Conservation (phyloP, 1,284 basidiomycete genomes). For the Irpex rosettiformis region DNA sequence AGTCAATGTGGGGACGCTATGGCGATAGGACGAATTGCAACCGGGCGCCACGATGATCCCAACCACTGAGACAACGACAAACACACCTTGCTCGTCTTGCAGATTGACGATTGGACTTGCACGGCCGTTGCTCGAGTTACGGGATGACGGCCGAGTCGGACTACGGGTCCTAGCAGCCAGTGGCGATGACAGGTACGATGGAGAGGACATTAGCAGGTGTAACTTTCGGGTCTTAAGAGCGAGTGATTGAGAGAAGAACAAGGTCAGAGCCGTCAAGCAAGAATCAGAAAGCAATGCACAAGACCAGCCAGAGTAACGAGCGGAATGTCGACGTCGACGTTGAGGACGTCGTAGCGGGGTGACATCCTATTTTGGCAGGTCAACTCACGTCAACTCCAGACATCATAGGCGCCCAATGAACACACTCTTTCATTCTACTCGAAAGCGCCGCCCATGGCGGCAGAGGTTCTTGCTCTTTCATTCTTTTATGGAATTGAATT, state of each 20-base stretch:
- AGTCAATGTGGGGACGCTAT: neutral
- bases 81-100: slow-evolving; percentile 18
- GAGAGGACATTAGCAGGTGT: slow-evolving; percentile 12
- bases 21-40: neutral
- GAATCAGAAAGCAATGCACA: neutral
- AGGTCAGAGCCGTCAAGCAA: neutral
- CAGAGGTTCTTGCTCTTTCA: too few species aligned
- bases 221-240: neutral
- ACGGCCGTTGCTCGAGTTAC: slow-evolving; percentile 15
- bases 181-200: slow-evolving; percentile 16
- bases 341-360: neutral
- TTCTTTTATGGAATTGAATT: too few species aligned
- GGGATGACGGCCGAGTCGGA: slow-evolving; percentile 16
- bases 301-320: neutral
- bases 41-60: slow-evolving; percentile 1
- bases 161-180: slow-evolving; percentile 7
- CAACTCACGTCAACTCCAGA: neutral
- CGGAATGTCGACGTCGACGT: neutral
- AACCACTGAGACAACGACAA: neutral
- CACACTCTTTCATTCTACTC: neutral
- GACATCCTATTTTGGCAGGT: neutral
- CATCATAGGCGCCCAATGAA: neutral
- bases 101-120: slow-evolving; percentile 18
- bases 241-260: neutral
- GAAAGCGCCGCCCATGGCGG: too few species aligned